Evolutionary conservation across 2,329 filamentous ascomycete genomes (phyloP), one percentile per base, ranked within the genome.

Genomic region (Endothia cerciana): DNA sequence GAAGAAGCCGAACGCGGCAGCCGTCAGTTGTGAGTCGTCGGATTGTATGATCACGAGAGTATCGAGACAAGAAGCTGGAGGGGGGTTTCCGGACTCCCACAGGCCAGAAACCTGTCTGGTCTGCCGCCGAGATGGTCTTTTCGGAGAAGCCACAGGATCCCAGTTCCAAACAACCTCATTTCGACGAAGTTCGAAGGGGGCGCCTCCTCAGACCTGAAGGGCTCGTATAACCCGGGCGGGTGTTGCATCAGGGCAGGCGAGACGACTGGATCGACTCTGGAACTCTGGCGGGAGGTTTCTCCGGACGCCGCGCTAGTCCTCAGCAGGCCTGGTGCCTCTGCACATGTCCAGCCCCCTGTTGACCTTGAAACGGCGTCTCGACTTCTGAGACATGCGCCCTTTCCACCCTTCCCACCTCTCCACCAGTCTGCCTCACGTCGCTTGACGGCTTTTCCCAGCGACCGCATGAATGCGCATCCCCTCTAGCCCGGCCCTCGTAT

Each of bases 321-420:
- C 25, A 51, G 17, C 22, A 0, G 25, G 8, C 22, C 47, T 51
- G 28, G 25, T 28, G 25, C 47, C 47, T 28, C 47, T 22, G 17
- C 25, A 51, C 15, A 3, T 22, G 13, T 15, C 5, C n/a, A 41
- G n/a, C 55, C 36, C 53, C 53, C 22, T 38, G 36, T 7, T 19
- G 36, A 7, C 41, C 55, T 58, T 58, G 55, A 58, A 58, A 58
- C 55, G n/a, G 41, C 55, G 55, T 58, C 47, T 38, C 30, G 33
- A 58, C 11, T 22, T 58, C 55, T 58, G 55, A 58, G 55, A 58
- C 55, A 58, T 25, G 15, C 30, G 7, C 51, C n/a, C 51, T 30
- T 36, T 15, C 51, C 51, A 55, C 51, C 10, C 47, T 22, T 25
- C 10, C 45, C n/a, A 49, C 45, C n/a, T 49, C 25, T 25, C 45